phyloP scores from a whole-genome alignment of 148 eudicot species.

The Vaccinium darrowii region DNA sequence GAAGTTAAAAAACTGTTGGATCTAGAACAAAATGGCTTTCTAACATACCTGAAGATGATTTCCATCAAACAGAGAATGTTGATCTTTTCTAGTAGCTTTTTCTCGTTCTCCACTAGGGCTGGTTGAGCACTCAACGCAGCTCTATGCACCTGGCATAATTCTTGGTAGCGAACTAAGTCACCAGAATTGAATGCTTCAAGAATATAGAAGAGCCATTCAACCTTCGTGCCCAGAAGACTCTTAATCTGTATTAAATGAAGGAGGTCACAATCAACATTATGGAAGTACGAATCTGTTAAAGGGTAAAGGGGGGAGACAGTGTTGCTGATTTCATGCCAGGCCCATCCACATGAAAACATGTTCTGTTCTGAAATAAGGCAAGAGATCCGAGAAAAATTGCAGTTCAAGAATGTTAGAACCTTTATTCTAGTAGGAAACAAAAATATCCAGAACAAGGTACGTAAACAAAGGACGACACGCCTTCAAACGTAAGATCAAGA shows the following conservation, averaged over 20 bases:
- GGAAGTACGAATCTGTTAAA: background rate
- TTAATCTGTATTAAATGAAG: slow-evolving; percentile 51
- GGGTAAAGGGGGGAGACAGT: background rate
- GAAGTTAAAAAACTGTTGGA: slow-evolving; percentile 1
- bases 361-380: background rate
- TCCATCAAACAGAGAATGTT: slow-evolving; percentile 98
- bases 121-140: slow-evolving; percentile 86
- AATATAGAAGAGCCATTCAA: slow-evolving; percentile 92
- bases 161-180: slow-evolving; percentile 82
- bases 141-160: slow-evolving; percentile 74
- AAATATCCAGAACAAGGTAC: too few species aligned
- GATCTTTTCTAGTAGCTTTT: slow-evolving; percentile 88
- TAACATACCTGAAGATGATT: slow-evolving; percentile 79
- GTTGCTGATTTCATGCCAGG: background rate
- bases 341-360: background rate
- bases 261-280: background rate
- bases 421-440: too few species aligned
- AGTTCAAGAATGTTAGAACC: background rate
- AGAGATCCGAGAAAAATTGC: background rate
- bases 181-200: slow-evolving; percentile 91
- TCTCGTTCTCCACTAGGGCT: slow-evolving; percentile 84
- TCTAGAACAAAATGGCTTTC: background rate
- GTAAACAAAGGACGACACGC: too few species aligned
- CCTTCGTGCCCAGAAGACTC: slow-evolving; percentile 83
- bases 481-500: too few species aligned